Evolutionary conservation across 345 rosid genomes (phyloP).

Genomic region (Psidium friedrichsthalianum): DNA sequence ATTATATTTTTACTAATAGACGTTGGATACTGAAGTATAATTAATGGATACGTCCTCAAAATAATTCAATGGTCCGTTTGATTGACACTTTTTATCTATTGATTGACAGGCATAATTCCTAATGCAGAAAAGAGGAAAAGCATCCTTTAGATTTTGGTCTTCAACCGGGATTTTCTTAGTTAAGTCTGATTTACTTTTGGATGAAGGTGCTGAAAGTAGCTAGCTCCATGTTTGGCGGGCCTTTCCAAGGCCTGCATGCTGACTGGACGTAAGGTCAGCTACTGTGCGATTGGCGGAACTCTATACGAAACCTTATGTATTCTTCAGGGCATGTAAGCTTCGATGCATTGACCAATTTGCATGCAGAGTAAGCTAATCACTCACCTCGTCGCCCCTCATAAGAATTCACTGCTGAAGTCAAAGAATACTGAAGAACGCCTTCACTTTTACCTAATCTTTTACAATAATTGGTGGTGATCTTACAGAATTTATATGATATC

Average conservation of each 20-base stretch:
- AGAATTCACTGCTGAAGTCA: not conserved
- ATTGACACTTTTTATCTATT: not conserved
- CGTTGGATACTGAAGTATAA: not conserved
- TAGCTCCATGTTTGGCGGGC: conserved; percentile 8
- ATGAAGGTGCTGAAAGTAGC: conserved; percentile 13
- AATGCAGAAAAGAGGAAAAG: not conserved
- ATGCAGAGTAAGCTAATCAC: not conserved
- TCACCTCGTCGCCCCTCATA: not conserved
- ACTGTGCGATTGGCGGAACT: conserved; percentile 22
- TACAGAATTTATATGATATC: not conserved
- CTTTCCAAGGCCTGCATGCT: conserved; percentile 5
- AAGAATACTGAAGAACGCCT: not conserved
- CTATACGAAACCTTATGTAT: conserved; percentile 21
- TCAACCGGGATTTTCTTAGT: not conserved
- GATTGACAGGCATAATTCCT: not conserved
- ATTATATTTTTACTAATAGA: not conserved
- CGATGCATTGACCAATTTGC: not conserved
- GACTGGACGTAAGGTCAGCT: conserved; percentile 15
- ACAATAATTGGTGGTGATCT: not conserved
- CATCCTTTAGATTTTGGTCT: not conserved
- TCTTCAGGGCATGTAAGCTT: conserved; percentile 25
- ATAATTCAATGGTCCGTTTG: not conserved
- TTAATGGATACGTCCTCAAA: not conserved
- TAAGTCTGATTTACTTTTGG: not conserved
- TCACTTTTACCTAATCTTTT: not conserved